A percentile compares a stretch with the other conserved stretches of the same genome.
Conservation (phyloP, 2,329 filamentous ascomycete genomes). For the Aspergillus niger region DNA sequence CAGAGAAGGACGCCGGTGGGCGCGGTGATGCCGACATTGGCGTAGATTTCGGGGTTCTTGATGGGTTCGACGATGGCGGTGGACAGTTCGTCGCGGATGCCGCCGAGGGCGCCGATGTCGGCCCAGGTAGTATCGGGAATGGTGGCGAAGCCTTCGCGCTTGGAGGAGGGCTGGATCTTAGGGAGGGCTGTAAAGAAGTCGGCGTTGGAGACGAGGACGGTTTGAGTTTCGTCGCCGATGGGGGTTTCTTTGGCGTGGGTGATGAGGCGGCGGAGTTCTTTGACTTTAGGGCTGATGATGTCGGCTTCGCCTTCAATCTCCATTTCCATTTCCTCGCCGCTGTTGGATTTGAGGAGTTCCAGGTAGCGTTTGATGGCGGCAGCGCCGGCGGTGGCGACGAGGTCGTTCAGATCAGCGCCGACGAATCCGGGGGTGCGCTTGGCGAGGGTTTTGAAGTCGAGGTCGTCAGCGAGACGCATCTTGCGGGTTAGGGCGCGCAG, state of each 20-base stretch:
- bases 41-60: conserved; percentile 75
- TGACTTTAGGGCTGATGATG: conserved; percentile 41
- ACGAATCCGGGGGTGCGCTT: conserved; percentile 91
- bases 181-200: conserved; percentile 76
- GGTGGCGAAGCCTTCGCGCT: conserved; percentile 91
- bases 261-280: conserved; percentile 55
- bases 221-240: conserved; percentile 56
- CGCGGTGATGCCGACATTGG: conserved; percentile 73
- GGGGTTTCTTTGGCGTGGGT: conserved; percentile 55
- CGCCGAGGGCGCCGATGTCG: conserved; percentile 81
- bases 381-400: conserved; percentile 66
- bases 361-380: conserved; percentile 65
- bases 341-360: conserved; percentile 52
- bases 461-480: conserved; percentile 64
- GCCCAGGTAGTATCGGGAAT: conserved; percentile 92
- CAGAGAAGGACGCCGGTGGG: conserved; percentile 90
- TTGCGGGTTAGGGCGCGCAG: conserved; percentile 70
- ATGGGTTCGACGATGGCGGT: conserved; percentile 90
- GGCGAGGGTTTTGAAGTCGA: conserved; percentile 74
- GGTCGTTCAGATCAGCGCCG: conserved; percentile 78
- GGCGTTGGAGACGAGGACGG: conserved; percentile 61
- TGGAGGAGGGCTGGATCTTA: conserved; percentile 75
- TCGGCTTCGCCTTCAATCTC: conserved; percentile 40
- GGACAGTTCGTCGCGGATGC: conserved; percentile 78
- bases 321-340: conserved; percentile 55